Conservation (phyloP, 2,329 filamentous ascomycete genomes). For the Fusarium tjaetaba region DNA sequence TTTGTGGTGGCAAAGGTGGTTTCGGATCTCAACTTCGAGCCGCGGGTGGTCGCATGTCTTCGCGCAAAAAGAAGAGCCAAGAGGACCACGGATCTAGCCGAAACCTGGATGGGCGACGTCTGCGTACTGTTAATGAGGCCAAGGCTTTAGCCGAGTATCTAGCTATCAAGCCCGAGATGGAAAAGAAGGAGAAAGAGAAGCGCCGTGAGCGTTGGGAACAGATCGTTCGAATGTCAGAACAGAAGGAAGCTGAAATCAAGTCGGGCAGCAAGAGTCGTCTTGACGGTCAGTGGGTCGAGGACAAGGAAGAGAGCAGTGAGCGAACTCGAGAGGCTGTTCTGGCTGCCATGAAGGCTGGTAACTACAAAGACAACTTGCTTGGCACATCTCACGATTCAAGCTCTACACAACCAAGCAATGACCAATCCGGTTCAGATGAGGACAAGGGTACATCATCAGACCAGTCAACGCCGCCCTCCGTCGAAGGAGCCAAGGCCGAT, state of each 20-base stretch:
- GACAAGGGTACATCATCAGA: slow-evolving; percentile 55
- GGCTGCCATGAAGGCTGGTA: slow-evolving; percentile 72
- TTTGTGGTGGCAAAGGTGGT: slow-evolving; percentile 95
- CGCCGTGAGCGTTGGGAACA: slow-evolving; percentile 86
- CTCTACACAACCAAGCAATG: slow-evolving; percentile 48
- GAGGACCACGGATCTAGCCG: slow-evolving; percentile 91
- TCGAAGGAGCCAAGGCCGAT: slow-evolving; percentile 52
- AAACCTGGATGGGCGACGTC: slow-evolving; percentile 88
- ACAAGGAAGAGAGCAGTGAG: slow-evolving; percentile 89
- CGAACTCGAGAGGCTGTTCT: slow-evolving; percentile 81
- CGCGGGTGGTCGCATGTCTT: slow-evolving; percentile 97
- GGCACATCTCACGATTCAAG: slow-evolving; percentile 61
- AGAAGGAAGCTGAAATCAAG: slow-evolving; percentile 83
- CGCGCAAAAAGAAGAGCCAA: slow-evolving; percentile 85
- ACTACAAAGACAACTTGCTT: slow-evolving; percentile 69
- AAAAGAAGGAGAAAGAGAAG: slow-evolving; percentile 89
- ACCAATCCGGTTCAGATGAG: slow-evolving; percentile 47
- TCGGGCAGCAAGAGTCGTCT: slow-evolving; percentile 76
- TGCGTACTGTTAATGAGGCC: slow-evolving; percentile 93
- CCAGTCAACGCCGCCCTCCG: slow-evolving; percentile 60
- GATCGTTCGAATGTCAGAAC: slow-evolving; percentile 85
- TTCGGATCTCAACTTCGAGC: slow-evolving; percentile 97
- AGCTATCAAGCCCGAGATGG: slow-evolving; percentile 97
- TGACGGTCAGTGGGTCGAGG: slow-evolving; percentile 94
- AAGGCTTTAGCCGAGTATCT: slow-evolving; percentile 96